Evolutionary conservation across 768 basidiomycete species (phyloP), one percentile per base, ranked within the genome.

Genomic region (Hericium alpestre): DNA sequence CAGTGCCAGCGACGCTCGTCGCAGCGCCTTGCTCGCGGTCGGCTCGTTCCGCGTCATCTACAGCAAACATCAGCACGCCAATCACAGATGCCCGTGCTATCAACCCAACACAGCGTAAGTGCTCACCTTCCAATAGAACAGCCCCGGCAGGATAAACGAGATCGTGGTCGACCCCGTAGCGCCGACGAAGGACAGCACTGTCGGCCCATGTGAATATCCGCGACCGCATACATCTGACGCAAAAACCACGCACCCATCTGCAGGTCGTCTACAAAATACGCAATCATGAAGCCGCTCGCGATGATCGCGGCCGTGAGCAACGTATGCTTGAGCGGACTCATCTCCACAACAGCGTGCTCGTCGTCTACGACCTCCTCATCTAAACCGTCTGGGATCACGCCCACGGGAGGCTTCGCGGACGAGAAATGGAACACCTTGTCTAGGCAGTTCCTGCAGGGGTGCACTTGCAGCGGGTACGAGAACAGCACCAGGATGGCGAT

Each of bases 141-240:
- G 72, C 1, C 92, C 93, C 0, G 93, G 94, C 38, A 96, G 78
- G 65, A 98, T 96, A 72, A 97, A 98, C 1, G 91, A 93, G 58
- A 98, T 92, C 18, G 93, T 95, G 23, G 94, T 96, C 13, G 92
- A 95, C 12, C 96, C 96, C 1, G 93, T 97, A 22, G 93, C 87
- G 1, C 96, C 96, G 39, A 99, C 95, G 67, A 99, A 96, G 4
- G 93, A 91, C 38, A 98, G 77, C 13, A 98, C 95, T 91, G 65
- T 40, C 18, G 41, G 40, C 22, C 39, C 37, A 46, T 32, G 46
- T 65, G 47, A 64, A 53, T 16, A 53, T 38, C 22, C 22, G 32
- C 32, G 25, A 4, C 12, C 12, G 39, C 22, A 50, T 39, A 38
- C 13, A 9, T 25, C 12, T 22, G 22, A 15, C 23, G 38, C 46